These are phyloP conservation scores for Mycena sanguinolenta DNA, from an alignment of 768 basidiomycete genomes.

Conservation along the genomic window DNA sequence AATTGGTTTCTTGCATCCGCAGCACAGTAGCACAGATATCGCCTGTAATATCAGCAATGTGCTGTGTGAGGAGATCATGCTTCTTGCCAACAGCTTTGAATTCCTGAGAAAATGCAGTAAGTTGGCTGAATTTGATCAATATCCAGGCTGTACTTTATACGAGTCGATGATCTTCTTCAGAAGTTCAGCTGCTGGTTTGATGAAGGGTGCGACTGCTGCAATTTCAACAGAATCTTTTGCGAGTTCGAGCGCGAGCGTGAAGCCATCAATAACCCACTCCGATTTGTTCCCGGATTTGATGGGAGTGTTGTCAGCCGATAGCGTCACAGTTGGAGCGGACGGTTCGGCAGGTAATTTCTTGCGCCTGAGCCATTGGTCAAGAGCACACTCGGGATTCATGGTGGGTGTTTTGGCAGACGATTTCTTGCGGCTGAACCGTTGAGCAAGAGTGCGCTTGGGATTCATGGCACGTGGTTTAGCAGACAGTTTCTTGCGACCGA, in stretches of 20 bases:
- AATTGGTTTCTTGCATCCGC: slow-evolving; percentile 5
- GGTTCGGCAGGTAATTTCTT: too few species aligned
- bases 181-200: not conserved
- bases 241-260: not conserved
- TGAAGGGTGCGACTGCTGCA: not conserved
- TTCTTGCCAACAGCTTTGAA: not conserved
- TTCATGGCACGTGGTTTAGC: too few species aligned
- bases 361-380: too few species aligned
- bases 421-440: too few species aligned
- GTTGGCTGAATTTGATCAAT: not conserved
- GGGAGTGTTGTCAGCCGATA: too few species aligned
- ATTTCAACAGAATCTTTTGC: not conserved
- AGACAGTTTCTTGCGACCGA: too few species aligned
- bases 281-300: too few species aligned
- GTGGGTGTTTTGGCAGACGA: too few species aligned
- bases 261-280: slow-evolving; percentile 31
- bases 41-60: not conserved
- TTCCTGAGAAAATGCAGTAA: not conserved
- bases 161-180: too few species aligned
- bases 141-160: not conserved
- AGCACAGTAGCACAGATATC: slow-evolving; percentile 11
- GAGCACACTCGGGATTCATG: too few species aligned
- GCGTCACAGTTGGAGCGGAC: too few species aligned
- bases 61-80: not conserved
- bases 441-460: too few species aligned